Evolutionary conservation across 148 eudicot species (phyloP), one percentile per base, ranked within the genome.

Genomic region (Rhododendron henanense): DNA sequence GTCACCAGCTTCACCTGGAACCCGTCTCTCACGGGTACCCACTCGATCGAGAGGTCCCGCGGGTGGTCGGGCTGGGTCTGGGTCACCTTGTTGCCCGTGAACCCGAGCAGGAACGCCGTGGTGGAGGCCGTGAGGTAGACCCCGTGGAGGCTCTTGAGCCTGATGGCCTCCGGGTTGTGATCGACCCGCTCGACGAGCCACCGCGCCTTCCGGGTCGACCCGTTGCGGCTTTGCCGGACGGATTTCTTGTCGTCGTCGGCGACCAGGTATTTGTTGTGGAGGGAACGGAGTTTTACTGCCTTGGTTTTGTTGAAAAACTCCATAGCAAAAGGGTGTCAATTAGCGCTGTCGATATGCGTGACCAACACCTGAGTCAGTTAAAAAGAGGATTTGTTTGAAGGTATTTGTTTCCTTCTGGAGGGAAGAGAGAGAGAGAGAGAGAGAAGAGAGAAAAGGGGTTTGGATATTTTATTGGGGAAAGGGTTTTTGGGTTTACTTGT

Each of bases 1-100:
- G 82, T 85, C 79, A 87, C 88, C 3, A 96, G 85, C 90, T 90
- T 92, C 41, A 93, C 86, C 87, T 87, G 92, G 51, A 92, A 90
- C 75, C 98, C 99, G 14, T 96, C 95, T 48, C 90, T 79, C 1
- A 94, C 90, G 0, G 99, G 96, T 77, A 89, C 91, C 99, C 99
- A 96, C 78, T 92, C 95, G 16, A 90, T 86, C 2, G 84, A 19
- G 11, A 79, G 41, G 55, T 92, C 92, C 28, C 53, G 45, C 5
- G 6, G 35, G 8, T 82, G 83, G 0, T 89, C 92, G 84, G 87
- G 89, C 11, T 50, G 48, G 82, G 93, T 91, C 45, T 94, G 96
- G 19, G 91, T 28, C 3, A 90, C 94, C 61, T 85, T 91, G 25
- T 88, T 89, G 10, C 98, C 98, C 55, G 96, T 93, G 92, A 92